Evolutionary conservation across 148 eudicot species (phyloP).

Genomic region (Cornus florida): DNA sequence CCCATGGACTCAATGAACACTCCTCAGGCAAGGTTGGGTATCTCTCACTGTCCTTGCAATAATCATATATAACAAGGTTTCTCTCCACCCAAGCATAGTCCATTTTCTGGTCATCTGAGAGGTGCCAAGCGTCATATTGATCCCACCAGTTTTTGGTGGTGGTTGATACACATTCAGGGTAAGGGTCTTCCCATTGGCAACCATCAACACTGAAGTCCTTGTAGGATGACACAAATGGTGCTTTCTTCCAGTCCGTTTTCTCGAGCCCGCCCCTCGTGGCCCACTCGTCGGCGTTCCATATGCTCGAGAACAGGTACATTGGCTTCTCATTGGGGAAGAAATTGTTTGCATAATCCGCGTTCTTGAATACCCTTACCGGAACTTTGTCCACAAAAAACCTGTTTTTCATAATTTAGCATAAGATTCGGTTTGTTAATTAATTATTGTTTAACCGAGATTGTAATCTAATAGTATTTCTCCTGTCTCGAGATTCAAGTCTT

Average conservation of each 20-base stretch:
- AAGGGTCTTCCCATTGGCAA: constrained; percentile 95
- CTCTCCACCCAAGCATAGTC: constrained; percentile 89
- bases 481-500: no score
- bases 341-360: constrained; percentile 67
- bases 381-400: constrained; percentile 83
- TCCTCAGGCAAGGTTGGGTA: constrained; percentile 63
- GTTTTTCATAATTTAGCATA: constrained; percentile 4
- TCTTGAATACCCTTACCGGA: constrained; percentile 81
- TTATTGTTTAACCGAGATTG: background rate
- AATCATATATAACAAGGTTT: constrained; percentile 75
- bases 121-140: constrained; percentile 78
- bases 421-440: background rate
- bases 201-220: constrained; percentile 81
- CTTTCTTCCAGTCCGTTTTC: constrained; percentile 85
- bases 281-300: constrained; percentile 98
- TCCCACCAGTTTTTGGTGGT: constrained; percentile 96
- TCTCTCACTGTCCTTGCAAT: constrained; percentile 65
- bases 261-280: constrained; percentile 91
- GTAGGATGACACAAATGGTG: constrained; percentile 90
- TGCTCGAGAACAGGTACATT: constrained; percentile 95
- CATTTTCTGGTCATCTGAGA: constrained; percentile 56
- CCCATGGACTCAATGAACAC: constrained; percentile 73
- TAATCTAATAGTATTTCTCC: no score
- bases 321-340: constrained; percentile 92
- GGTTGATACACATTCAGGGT: constrained; percentile 77